A percentile compares a stretch with the other conserved stretches of the same genome.
These are phyloP conservation scores for Globisporangium paddicum DNA, from an alignment of 352 stramenopile genomes.

Conservation along the genomic window DNA sequence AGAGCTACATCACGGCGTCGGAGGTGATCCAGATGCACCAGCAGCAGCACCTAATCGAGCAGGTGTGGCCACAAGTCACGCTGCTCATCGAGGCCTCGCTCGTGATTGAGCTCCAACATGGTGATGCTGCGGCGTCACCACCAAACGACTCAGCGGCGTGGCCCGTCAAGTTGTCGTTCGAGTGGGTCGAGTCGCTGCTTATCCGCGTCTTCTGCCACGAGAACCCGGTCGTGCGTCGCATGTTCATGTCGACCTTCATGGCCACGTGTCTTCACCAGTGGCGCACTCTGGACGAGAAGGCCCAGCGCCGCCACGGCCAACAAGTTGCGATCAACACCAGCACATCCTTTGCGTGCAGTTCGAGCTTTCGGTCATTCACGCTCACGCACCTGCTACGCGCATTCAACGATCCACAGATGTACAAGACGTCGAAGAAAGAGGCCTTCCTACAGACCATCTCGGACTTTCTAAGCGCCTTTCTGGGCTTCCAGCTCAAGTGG, in stretches of 20 bases:
- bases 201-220: constrained; percentile 71
- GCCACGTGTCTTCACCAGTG: constrained; percentile 25
- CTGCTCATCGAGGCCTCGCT: constrained; percentile 40
- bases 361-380: constrained; percentile 52
- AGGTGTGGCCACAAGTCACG: constrained; percentile 77
- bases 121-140: background rate
- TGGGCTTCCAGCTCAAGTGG: constrained; percentile 24
- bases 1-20: constrained; percentile 65
- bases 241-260: constrained; percentile 76
- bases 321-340: constrained; percentile 9
- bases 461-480: constrained; percentile 33
- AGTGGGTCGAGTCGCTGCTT: constrained; percentile 72
- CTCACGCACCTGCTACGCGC: constrained; percentile 42
- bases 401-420: constrained; percentile 71
- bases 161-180: constrained; percentile 64
- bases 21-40: constrained; percentile 85
- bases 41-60: constrained; percentile 76
- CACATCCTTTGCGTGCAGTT: constrained; percentile 33
- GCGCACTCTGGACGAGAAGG: constrained; percentile 7
- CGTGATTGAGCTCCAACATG: constrained; percentile 11
- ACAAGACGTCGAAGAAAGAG: constrained; percentile 49
- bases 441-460: constrained; percentile 30
- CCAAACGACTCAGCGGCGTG: constrained; percentile 13
- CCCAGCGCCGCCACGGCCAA: background rate
- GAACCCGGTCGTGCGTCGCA: constrained; percentile 66